Evolutionary conservation across 106 monocot genomes (phyloP), one percentile per base, ranked within the genome.

Genomic region (Amphibolis antarctica): DNA sequence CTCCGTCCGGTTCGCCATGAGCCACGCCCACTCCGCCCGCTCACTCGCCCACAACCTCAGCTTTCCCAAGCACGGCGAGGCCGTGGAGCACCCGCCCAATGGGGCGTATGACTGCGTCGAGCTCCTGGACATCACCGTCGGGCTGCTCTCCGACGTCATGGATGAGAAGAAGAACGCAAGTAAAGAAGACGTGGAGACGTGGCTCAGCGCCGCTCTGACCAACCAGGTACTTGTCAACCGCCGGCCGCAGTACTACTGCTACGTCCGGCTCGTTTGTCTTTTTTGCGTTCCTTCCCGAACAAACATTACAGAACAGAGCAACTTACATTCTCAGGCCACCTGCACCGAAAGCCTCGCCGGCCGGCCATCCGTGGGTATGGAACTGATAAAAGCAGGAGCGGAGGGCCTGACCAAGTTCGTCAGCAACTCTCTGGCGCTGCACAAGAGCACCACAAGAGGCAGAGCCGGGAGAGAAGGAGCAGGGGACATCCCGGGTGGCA

Each of bases 121-220:
- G 69, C 80, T 88, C 55, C 63, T 88, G 6, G 83, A 83, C 42
- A 50, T 67, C 54, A 80, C 60, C 36, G 3, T 81, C 15, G 71
- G 75, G 0, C 80, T 65, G 17, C 78, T 88, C 36, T 28, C 54
- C 70, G 66, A 75, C 23, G 75, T 68, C 6, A 24, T 76, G 9
- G 25, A 60, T 55, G 14, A 5, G 10, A 9, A 46, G 26, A 53
- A 51, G 43, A 24, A 55, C 18, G 26, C 62, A 27, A 31, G 14
- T 44, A 23, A 10, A 10, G 42, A 68, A 13, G 79, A 76, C 66
- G 46, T 72, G 26, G 50, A 65, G 29, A 85, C 85, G 25, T 76
- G 69, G 76, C 76, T 76, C 55, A 69, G 86, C 64, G 86, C 86
- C 19, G 81, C 86, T 5, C 69, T 92, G 36, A 92, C 92, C 26